A percentile compares a stretch with the other conserved stretches of the same genome.
These are phyloP conservation scores for Hibiscus syriacus DNA, from an alignment of 345 rosid genomes.

Conservation along the genomic window DNA sequence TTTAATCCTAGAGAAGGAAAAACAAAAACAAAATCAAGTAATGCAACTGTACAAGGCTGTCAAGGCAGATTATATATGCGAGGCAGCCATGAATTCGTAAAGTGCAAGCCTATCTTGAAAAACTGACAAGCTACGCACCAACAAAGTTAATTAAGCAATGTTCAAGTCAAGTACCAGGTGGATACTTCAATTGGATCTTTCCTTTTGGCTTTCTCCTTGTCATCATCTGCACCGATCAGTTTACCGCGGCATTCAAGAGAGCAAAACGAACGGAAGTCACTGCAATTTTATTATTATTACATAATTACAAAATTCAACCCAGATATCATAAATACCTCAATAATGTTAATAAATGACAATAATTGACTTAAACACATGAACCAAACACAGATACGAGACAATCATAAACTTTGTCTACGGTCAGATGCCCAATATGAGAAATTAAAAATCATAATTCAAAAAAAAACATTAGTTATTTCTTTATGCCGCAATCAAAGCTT, in stretches of 20 bases:
- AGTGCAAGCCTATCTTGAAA: conserved; percentile 20
- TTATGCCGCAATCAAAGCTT: background rate
- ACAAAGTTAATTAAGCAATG: background rate
- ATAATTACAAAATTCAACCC: background rate
- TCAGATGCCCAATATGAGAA: too few species aligned
- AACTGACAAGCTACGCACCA: conserved; percentile 7
- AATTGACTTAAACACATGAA: background rate
- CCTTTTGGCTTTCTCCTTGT: conserved; percentile 8
- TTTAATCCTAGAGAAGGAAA: conserved; percentile 12
- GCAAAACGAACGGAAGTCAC: conserved; percentile 27
- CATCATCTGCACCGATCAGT: conserved; percentile 15
- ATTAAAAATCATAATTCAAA: too few species aligned
- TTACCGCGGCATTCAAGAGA: conserved; percentile 23
- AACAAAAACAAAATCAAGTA: background rate
- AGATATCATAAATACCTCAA: background rate
- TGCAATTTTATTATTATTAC: conserved; percentile 18
- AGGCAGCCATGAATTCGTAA: background rate
- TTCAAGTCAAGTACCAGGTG: background rate
- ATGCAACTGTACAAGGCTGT: conserved; percentile 2
- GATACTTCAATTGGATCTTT: background rate
- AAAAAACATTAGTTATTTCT: too few species aligned
- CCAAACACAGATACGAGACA: too few species aligned
- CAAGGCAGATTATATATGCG: conserved; percentile 5
- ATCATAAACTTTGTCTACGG: too few species aligned
- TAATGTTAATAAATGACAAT: background rate